These are phyloP conservation scores for Penicillium macrosclerotiorum DNA, from an alignment of 495 filamentous ascomycete species.

Conservation along the genomic window DNA sequence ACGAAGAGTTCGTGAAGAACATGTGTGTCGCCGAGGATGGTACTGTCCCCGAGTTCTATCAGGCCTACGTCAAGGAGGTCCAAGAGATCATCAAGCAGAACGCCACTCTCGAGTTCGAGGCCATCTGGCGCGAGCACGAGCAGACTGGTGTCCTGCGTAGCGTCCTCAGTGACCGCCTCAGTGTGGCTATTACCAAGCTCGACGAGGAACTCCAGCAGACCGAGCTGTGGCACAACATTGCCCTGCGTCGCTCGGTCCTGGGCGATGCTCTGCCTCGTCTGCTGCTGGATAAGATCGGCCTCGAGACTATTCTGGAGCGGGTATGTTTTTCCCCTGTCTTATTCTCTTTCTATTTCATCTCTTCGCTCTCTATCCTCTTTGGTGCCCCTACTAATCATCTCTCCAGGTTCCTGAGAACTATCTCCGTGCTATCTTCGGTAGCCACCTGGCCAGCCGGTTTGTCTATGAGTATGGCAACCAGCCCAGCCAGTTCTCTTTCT, in stretches of 20 bases:
- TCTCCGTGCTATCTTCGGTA: conserved; percentile 91
- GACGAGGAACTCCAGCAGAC: conserved; percentile 94
- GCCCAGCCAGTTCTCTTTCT: conserved; percentile 97
- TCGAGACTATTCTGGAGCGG: conserved; percentile 79
- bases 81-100: conserved; percentile 87
- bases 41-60: conserved; percentile 83
- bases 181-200: conserved; percentile 85
- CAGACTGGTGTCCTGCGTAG: conserved; percentile 74
- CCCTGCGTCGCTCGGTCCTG: conserved; percentile 74
- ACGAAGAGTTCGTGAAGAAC: conserved; percentile 79
- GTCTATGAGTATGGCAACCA: conserved; percentile 91
- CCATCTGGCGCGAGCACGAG: conserved; percentile 93
- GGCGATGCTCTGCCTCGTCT: conserved; percentile 82
- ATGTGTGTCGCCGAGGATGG: conserved; percentile 87
- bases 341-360: too few relatives aligned
- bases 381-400: conserved; percentile 20
- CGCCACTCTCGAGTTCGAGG: conserved; percentile 91
- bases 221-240: conserved; percentile 83
- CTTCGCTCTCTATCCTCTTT: too few relatives aligned
- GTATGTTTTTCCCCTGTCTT: conserved; percentile 41
- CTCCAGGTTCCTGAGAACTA: conserved; percentile 83
- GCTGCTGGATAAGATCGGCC: conserved; percentile 82
- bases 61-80: conserved; percentile 86
- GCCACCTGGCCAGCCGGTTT: conserved; percentile 90
- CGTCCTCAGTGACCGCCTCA: conserved; percentile 83